Evolutionary conservation across 2,329 filamentous ascomycete species (phyloP).

Genomic region (Parasarocladium wereldwijsianum): DNA sequence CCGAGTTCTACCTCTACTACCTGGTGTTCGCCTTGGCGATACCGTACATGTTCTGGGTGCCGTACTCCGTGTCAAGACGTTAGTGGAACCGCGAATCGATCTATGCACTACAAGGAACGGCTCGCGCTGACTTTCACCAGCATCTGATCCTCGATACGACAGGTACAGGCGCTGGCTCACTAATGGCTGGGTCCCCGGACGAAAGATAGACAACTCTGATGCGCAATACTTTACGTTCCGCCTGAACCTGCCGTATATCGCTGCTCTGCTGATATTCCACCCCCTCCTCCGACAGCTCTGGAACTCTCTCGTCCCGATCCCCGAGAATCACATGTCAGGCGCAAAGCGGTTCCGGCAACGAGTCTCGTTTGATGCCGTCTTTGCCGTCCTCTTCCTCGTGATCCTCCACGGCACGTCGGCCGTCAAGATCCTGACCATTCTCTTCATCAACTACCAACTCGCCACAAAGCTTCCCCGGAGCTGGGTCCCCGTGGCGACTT

Average conservation of each 20-base stretch:
- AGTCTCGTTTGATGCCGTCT: conserved; percentile 67
- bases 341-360: conserved; percentile 49
- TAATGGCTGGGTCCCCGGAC: conserved; percentile 81
- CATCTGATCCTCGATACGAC: conserved; percentile 64
- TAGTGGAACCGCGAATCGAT: conserved; percentile 13
- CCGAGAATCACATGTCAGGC: conserved; percentile 12
- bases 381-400: conserved; percentile 64
- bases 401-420: conserved; percentile 76
- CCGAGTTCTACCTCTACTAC: conserved; percentile 76
- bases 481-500: conserved; percentile 63
- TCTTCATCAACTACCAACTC: conserved; percentile 70
- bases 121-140: conserved; percentile 27
- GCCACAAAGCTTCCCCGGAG: conserved; percentile 55
- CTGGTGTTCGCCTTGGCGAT: conserved; percentile 50
- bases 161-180: conserved; percentile 59
- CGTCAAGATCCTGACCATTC: conserved; percentile 65
- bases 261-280: conserved; percentile 59
- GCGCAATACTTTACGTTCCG: conserved; percentile 77
- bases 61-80: conserved; percentile 76
- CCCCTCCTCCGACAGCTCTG: conserved; percentile 63
- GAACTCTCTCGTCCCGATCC: conserved; percentile 35
- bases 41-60: conserved; percentile 83
- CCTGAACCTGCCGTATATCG: conserved; percentile 70
- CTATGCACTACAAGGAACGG: no score
- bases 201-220: conserved; percentile 87